Conservation (phyloP, 768 basidiomycete genomes). For the Russula ochroleuca region DNA sequence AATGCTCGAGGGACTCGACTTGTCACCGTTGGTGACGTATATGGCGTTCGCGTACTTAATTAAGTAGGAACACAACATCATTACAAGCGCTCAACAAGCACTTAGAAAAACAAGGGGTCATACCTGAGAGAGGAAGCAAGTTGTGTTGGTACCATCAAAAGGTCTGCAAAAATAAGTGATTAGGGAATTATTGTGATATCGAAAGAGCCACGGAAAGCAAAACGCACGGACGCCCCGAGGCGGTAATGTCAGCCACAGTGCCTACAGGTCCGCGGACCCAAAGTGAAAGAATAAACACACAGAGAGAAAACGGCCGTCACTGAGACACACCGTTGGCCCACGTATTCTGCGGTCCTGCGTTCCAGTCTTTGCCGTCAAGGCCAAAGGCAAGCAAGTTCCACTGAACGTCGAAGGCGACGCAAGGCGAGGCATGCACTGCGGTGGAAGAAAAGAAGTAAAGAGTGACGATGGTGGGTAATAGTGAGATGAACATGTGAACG, state of each 20-base stretch:
- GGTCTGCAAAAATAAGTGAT: constrained; percentile 40
- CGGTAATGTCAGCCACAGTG: constrained; percentile 61
- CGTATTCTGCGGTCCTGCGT: constrained; percentile 61
- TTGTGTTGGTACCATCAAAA: constrained; percentile 58
- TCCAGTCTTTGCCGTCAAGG: constrained; percentile 79
- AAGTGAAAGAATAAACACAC: neutral
- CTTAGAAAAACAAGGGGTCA: constrained; percentile 19
- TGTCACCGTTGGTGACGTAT: constrained; percentile 78
- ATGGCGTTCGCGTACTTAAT: constrained; percentile 75
- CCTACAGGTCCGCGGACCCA: constrained; percentile 35
- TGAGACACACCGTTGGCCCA: constrained; percentile 54
- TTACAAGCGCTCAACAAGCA: neutral
- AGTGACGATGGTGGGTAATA: constrained; percentile 45
- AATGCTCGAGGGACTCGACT: constrained; percentile 58
- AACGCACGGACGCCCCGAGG: constrained; percentile 72
- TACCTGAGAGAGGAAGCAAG: constrained; percentile 72
- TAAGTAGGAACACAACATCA: neutral
- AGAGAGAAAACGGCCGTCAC: neutral
- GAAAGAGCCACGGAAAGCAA: neutral
- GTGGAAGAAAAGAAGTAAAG: constrained; percentile 44
- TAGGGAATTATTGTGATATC: neutral
- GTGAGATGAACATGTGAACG: constrained; percentile 36
- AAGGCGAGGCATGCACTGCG: constrained; percentile 45
- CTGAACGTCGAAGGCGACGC: constrained; percentile 71
- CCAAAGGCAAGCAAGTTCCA: constrained; percentile 89